These are phyloP conservation scores for Tieghemiomyces parasiticus DNA, from an alignment of 192 early-diverging fungal genomes.

Conservation along the genomic window DNA sequence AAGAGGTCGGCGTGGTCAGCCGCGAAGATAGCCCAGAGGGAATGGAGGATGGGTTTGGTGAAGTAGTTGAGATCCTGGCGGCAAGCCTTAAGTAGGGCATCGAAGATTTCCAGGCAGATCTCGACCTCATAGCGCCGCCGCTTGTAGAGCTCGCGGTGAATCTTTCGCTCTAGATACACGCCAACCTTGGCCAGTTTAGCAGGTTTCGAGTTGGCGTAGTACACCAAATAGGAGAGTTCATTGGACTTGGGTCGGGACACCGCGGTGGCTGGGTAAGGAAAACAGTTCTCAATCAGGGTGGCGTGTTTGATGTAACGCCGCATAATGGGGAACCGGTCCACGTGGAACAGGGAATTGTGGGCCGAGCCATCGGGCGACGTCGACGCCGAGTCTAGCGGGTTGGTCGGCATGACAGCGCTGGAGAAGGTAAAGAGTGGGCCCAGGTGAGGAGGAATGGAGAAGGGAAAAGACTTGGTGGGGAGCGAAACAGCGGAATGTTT, in stretches of 20 bases:
- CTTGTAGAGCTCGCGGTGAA: conserved; percentile 45
- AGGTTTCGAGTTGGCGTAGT: conserved; percentile 76
- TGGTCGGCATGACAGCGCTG: background rate
- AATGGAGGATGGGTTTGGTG: conserved; percentile 58
- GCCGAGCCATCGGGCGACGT: conserved; percentile 19
- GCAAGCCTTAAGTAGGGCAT: conserved; percentile 54
- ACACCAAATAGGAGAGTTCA: conserved; percentile 73
- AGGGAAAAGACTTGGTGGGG: too few relatives aligned
- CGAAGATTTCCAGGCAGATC: conserved; percentile 59
- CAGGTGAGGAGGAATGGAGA: background rate
- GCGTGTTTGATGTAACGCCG: conserved; percentile 61
- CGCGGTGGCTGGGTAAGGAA: conserved; percentile 21
- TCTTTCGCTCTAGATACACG: conserved; percentile 56
- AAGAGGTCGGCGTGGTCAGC: conserved; percentile 43
- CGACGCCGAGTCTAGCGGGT: conserved; percentile 1
- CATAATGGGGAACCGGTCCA: conserved; percentile 16
- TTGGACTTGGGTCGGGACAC: conserved; percentile 43
- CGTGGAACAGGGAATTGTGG: conserved; percentile 20
- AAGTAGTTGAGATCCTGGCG: conserved; percentile 66
- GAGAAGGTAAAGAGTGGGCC: background rate
- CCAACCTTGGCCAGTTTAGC: conserved; percentile 87
- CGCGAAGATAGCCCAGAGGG: conserved; percentile 42
- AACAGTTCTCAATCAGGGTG: conserved; percentile 60
- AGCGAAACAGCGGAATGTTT: too few relatives aligned
- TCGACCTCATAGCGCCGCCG: conserved; percentile 42